Base-by-base conservation (phyloP, 768 basidiomycete species). In the Tulasnella sp. region DNA sequence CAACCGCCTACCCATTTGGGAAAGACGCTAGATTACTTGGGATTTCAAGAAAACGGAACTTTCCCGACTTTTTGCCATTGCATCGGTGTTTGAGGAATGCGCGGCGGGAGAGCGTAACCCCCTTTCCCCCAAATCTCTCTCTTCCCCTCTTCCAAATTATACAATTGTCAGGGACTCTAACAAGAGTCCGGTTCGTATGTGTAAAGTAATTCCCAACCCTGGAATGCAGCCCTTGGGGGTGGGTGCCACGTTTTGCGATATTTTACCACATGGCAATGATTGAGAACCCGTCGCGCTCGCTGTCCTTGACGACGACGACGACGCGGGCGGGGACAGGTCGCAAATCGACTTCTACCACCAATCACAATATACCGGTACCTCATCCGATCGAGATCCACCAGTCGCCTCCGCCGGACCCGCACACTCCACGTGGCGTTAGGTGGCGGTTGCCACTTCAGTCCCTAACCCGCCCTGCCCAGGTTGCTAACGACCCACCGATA, bases 221-320 rank as follows among this genome's bases (percentile, higher is more conserved):
- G 62, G 31, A 34, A 68, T 34, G 27, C 62, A 19, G 31, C 44
- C 52, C n/a, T 52, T 52, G 52, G 52, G 52, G 52, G n/a, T 7
- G 52, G 34, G 62, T 27, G 62, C 62, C 62, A 68, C 62, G 62
- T 68, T 68, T 68, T 68, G 62, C 62, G 62, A 68, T 68, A 68
- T 68, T 68, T 68, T 68, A 68, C 62, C 62, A 68, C 62, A 68
- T 68, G 62, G 62, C 44, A 44, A 44, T 44, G 44, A 44, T 12
- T 34, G 62, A 68, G 62, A 68, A 68, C 62, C 62, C 16, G 62
- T 18, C 62, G n/a, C 62, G 31, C 34, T 34, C 44, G 62, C 62
- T 34, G 62, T 68, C 62, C 62, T 68, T 68, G 62, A 68, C 62
- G 62, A 68, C 62, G 62, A 68, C 62, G n/a, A n/a, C 31, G n/a